Base-by-base conservation (phyloP, 2,329 filamentous ascomycete genomes). In the Penicillium sclerotigenum region DNA sequence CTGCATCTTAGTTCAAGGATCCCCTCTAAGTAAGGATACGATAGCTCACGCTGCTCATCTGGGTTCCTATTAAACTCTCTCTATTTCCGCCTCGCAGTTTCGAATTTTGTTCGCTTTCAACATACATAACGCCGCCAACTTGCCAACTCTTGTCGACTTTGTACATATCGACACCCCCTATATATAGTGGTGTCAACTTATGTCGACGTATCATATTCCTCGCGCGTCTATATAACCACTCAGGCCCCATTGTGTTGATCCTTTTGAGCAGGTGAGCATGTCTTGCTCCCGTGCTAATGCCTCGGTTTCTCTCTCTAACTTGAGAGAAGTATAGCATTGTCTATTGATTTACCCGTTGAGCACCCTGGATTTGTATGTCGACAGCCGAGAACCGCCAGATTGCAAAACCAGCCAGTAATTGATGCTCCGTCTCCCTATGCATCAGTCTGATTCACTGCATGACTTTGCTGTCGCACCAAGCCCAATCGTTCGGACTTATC, bases 401-500 rank as follows among this genome's bases (percentile, higher is more conserved):
- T 64, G 59, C 40, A 59, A 64, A 61, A 50, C 50, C 52, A 54
- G 45, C 60, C 57, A 59, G 46, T 45, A 47, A 47, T 64, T 65
- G 57, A 61, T 54, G 52, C 56, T 59, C 55, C 45, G 28, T 57
- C 38, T 48, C 58, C 57, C 56, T 65, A 72, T 73, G 70, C 68
- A 68, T 65, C 60, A 67, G 57, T 61, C 57, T 60, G 64, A 59
- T 49, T 52, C 63, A 31, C 53, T 62, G 59, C 58, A 65, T 60
- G 65, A 65, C 52, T 59, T 59, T 64, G 61, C 63, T 47, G 60
- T 68, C 52, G 71, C 72, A 56, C 71, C 71, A 16, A 68, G 69
- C 59, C 71, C 72, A 50, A 62, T 68, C 47, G 66, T 74, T 37
- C 70, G 69, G 50, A 74, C 67, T 24, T 68, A 64, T 59, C 69